Percentiles rank a stretch among this genome's conserved stretches.
phyloP scores from a whole-genome alignment of 2,329 filamentous ascomycete genomes.

The Curvularia hawaiiensis region DNA sequence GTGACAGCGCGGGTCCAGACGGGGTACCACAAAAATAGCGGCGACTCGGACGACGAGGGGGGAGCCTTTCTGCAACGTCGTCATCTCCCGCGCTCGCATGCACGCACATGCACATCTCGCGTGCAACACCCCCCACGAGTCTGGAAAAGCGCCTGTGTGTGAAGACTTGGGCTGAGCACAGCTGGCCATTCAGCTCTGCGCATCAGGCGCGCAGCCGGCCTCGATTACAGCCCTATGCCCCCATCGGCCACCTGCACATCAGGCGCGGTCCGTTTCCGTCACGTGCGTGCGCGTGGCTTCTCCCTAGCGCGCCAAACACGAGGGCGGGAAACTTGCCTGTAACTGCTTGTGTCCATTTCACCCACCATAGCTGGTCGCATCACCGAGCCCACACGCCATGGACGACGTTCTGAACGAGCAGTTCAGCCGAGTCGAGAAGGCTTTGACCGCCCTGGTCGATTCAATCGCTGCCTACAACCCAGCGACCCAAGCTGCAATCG shows the following conservation, averaged over 20 bases:
- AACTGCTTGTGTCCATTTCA: neutral
- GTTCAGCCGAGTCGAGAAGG: slow-evolving; percentile 54
- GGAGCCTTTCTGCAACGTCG: slow-evolving; percentile 10
- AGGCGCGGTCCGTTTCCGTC: slow-evolving; percentile 4
- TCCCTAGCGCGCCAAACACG: slow-evolving; percentile 4
- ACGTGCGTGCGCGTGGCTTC: slow-evolving; percentile 16
- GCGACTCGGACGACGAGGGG: slow-evolving; percentile 8
- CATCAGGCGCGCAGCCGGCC: slow-evolving; percentile 30
- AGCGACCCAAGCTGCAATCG: slow-evolving; percentile 67
- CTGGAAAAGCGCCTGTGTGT: slow-evolving; percentile 7
- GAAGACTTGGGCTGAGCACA: slow-evolving; percentile 15
- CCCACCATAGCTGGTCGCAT: slow-evolving; percentile 5
- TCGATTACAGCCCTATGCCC: slow-evolving; percentile 18
- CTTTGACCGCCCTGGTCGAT: slow-evolving; percentile 71
- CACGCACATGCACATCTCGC: slow-evolving; percentile 4
- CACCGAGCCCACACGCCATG: slow-evolving; percentile 40
- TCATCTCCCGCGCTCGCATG: slow-evolving; percentile 14
- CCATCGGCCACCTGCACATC: slow-evolving; percentile 11
- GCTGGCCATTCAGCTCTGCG: slow-evolving; percentile 30
- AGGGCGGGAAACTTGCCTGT: neutral
- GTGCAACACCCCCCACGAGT: neutral
- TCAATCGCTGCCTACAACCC: slow-evolving; percentile 85
- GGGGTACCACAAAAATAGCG: slow-evolving; percentile 9
- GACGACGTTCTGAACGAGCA: slow-evolving; percentile 49
- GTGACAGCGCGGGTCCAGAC: slow-evolving; percentile 11